Base-by-base conservation (phyloP, 495 filamentous ascomycete genomes). In the Oidiodendron maius region DNA sequence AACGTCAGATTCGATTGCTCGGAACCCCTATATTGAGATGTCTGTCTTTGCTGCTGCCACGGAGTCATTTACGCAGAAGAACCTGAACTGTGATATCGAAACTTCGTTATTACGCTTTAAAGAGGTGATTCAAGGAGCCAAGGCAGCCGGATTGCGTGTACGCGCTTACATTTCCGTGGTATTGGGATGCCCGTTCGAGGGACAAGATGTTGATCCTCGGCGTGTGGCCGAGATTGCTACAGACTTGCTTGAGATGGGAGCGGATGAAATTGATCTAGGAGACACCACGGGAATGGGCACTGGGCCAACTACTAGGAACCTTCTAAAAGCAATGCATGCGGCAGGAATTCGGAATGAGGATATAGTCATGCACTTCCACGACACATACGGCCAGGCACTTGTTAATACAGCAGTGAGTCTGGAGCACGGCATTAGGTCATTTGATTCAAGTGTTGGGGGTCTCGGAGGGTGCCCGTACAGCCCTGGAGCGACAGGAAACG, bases 241-340 rank as follows among this genome's bases (percentile, higher is more conserved):
- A 0, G 76, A 74, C 15, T 67, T 96, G 24, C 76, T 98, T 6
- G 89, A 95, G 60, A 96, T 96, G 88, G 93, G 93, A 16, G 91
- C 87, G 3, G 90, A 96, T 58, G 89, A 96, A 67, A 91, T 98
- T 34, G 86, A 86, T 6, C 79, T 98, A 3, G 93, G 89, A 0
- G 93, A 98, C 58, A 98, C 93, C 0, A 97, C 93, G 1, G 93
- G 93, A 6, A 95, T 96, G 87, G 93, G 94, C 4, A 97, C 93
- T 0, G 88, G 84, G 17, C 87, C 89, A 1, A 74, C 84, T 18
- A 93, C 87, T 0, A 71, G 77, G 57, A 77, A 82, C 58, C 72
- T 94, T 34, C 65, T 94, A 48, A 70, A 74, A 45, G 80, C 87
- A 16, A 71, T 96, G 59, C 71, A 74, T 18, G 80, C 81, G 3